Base-by-base conservation (phyloP, 805 yeast genomes). In the Lipomyces oligophaga region DNA sequence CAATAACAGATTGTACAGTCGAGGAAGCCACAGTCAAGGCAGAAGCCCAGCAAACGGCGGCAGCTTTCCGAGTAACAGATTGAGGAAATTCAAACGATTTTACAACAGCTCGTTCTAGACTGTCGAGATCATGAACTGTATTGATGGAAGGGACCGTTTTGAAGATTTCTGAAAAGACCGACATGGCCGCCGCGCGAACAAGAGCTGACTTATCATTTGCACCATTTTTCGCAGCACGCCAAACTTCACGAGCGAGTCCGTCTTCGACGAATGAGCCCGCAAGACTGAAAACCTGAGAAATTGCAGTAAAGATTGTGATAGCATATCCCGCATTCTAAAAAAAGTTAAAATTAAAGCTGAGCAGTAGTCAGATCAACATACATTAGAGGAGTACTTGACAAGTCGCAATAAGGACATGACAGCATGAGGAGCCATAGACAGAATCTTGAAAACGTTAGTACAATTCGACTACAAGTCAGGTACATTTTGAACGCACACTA, bases 221-320 rank as follows among this genome's bases (percentile, higher is more conserved):
- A 15, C 48, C 54, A 5, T 47, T 25, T 7, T 58, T 55, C 11
- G 66, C 67, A 5, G 44, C 48, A 39, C 65, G 66, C 62, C 63
- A 63, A 3, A 66, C 57, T 26, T 57, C 61, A 41, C 64, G 63
- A 21, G 58, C 46, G 3, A 61, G 53, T 1, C 58, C 32, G 21
- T 61, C 68, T 36, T 67, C 71, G 22, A 64, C 47, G 1, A 65
- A 52, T 10, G 60, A 60, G 15, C 66, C 67, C 4, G 60, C 38
- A 1, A 57, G 39, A 1, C 41, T 34, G n/a, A 55, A 39, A 16
- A 64, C 48, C 7, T 47, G 36, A 16, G 61, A 44, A 19, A 63
- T 41, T 2, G 65, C 28, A 1, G 38, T 25, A 36, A 63, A 38
- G 4, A 60, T 41, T 0, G 66, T 36, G 27, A 45, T 48, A 33